Conservation (phyloP, 2,329 filamentous ascomycete genomes). For the Alternaria solani region DNA sequence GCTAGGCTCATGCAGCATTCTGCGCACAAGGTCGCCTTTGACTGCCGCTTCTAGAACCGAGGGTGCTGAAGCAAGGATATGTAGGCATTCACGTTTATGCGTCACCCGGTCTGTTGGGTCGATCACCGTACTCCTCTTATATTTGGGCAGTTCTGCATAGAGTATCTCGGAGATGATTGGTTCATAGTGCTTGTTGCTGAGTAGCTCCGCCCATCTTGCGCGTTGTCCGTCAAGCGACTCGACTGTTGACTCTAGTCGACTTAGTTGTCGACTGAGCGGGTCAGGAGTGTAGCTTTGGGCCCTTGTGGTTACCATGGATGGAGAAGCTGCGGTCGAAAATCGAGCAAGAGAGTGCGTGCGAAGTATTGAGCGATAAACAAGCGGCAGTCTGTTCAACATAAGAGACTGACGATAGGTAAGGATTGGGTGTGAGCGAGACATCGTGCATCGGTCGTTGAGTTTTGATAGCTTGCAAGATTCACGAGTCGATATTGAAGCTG, state of each 20-base stretch:
- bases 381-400: background rate
- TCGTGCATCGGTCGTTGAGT: background rate
- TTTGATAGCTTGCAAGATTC: background rate
- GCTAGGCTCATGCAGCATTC: slow-evolving; percentile 16
- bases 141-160: slow-evolving; percentile 35
- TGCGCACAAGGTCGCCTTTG: slow-evolving; percentile 31
- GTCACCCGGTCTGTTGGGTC: slow-evolving; percentile 17
- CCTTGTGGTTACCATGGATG: slow-evolving; percentile 14
- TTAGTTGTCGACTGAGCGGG: too few relatives aligned
- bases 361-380: background rate
- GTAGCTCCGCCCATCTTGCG: slow-evolving; percentile 25
- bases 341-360: background rate
- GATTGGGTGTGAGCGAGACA: background rate
- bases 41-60: slow-evolving; percentile 34
- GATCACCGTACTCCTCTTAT: slow-evolving; percentile 24
- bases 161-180: slow-evolving; percentile 36
- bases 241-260: too few relatives aligned
- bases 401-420: background rate
- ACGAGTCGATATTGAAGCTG: background rate
- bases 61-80: slow-evolving; percentile 40
- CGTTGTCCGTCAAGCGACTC: slow-evolving; percentile 24
- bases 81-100: slow-evolving; percentile 34
- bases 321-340: background rate
- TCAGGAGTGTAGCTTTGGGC: slow-evolving; percentile 2
- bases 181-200: slow-evolving; percentile 29